Evolutionary conservation across 805 yeast species (phyloP).

Genomic region (Candida railenensis): DNA sequence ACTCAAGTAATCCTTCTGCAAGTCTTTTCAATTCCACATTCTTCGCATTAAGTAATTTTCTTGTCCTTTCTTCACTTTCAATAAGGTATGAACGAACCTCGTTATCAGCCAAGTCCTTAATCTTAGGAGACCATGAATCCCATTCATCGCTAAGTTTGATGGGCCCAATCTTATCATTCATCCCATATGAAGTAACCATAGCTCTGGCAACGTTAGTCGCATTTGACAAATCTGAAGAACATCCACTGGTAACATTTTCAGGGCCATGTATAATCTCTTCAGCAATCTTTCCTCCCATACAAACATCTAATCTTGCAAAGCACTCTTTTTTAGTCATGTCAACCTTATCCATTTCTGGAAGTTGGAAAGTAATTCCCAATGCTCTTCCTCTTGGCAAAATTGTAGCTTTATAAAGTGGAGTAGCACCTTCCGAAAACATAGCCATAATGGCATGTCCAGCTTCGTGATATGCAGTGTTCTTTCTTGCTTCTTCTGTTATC

Average conservation of each 20-base stretch:
- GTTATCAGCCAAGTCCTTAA: constrained; percentile 87
- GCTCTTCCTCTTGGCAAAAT: constrained; percentile 97
- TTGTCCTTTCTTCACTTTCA: constrained; percentile 77
- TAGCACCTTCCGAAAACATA: constrained; percentile 89
- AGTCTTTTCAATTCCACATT: constrained; percentile 74
- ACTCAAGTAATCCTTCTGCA: constrained; percentile 91
- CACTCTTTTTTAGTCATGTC: constrained; percentile 90
- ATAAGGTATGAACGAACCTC: constrained; percentile 79
- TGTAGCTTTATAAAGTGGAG: constrained; percentile 94
- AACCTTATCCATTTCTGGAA: constrained; percentile 97
- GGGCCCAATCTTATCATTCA: constrained; percentile 94
- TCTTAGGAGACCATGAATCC: constrained; percentile 90
- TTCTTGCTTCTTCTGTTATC: constrained; percentile 89
- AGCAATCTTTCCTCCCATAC: constrained; percentile 99
- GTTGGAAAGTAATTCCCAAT: constrained; percentile 92
- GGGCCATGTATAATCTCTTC: constrained; percentile 91
- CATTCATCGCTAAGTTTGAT: constrained; percentile 85
- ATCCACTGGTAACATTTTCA: constrained; percentile 92
- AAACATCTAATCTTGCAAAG: constrained; percentile 88
- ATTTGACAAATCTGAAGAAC: constrained; percentile 83
- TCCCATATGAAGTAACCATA: constrained; percentile 96
- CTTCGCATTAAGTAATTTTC: constrained; percentile 60
- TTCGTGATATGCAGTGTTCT: constrained; percentile 96
- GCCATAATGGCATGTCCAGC: constrained; percentile 99
- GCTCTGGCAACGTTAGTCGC: constrained; percentile 95